A percentile compares a stretch with the other conserved stretches of the same genome.
Conservation (phyloP, 345 rosid species). For the Gossypium arboreum region DNA sequence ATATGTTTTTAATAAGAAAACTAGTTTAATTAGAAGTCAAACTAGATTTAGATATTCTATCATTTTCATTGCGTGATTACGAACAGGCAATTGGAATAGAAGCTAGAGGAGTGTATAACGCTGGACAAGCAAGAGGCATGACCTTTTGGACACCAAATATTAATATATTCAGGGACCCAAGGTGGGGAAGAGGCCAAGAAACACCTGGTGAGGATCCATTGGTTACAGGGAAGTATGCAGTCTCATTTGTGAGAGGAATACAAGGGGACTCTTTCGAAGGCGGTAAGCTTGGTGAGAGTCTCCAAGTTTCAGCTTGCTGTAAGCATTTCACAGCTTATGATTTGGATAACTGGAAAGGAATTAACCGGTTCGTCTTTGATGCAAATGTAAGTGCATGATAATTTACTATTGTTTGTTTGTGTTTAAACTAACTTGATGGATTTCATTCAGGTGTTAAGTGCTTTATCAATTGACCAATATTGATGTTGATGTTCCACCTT, state of each 20-base stretch:
- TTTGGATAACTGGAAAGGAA: conserved; percentile 78
- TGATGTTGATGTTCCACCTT: not conserved
- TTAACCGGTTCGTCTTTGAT: conserved; percentile 52
- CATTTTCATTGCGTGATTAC: not conserved
- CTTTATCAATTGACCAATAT: not conserved
- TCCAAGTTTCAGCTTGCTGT: conserved; percentile 77
- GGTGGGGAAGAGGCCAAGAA: conserved; percentile 94
- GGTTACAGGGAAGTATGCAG: conserved; percentile 53
- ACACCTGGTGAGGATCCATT: conserved; percentile 89
- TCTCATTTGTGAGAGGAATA: conserved; percentile 69
- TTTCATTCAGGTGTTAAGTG: not conserved
- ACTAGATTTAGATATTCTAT: not conserved
- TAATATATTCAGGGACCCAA: conserved; percentile 76
- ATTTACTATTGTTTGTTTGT: not conserved
- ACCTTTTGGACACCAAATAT: conserved; percentile 85
- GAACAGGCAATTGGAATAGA: conserved; percentile 54
- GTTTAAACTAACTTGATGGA: not conserved
- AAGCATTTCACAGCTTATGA: conserved; percentile 94
- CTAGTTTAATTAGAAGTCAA: not conserved
- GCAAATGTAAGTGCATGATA: conserved; percentile 1
- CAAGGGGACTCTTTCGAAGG: conserved; percentile 60
- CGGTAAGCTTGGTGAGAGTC: conserved; percentile 36
- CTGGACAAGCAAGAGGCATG: conserved; percentile 69
- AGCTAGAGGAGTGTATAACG: conserved; percentile 64
- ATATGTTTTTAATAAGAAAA: not conserved